phyloP scores from a whole-genome alignment of 2,329 filamentous ascomycete species.

The Scorias spongiosa region DNA sequence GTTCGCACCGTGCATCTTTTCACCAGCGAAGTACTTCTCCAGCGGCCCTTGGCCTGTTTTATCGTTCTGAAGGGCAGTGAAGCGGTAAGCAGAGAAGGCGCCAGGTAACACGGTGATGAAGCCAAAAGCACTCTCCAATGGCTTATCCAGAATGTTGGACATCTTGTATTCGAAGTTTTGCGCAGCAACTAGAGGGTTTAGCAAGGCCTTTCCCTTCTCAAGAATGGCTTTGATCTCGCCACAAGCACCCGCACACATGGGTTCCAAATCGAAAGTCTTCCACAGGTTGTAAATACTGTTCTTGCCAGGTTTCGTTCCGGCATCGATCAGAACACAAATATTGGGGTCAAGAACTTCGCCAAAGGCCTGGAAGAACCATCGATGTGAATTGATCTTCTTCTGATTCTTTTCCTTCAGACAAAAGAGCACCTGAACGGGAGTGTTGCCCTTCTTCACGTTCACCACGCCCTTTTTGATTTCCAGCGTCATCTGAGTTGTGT shows the following conservation, averaged over 20 bases:
- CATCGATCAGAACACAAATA: slow-evolving; percentile 90
- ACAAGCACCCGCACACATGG: slow-evolving; percentile 93
- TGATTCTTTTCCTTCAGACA: slow-evolving; percentile 99
- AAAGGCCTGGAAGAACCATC: slow-evolving; percentile 98
- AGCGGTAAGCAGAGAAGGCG: slow-evolving; percentile 96
- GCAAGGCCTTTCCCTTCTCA: slow-evolving; percentile 67
- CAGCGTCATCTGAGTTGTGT: slow-evolving; percentile 74
- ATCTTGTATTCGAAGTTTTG: slow-evolving; percentile 99
- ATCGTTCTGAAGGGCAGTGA: slow-evolving; percentile 87
- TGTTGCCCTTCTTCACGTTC: slow-evolving; percentile 62
- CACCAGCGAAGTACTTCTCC: slow-evolving; percentile 93
- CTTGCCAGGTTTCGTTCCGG: slow-evolving; percentile 83
- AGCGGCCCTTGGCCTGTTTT: slow-evolving; percentile 84
- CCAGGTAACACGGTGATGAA: slow-evolving; percentile 95
- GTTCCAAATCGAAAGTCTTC: slow-evolving; percentile 96
- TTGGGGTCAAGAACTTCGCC: slow-evolving; percentile 85
- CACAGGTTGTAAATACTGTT: slow-evolving; percentile 96
- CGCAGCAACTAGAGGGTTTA: slow-evolving; percentile 87
- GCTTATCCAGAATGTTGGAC: slow-evolving; percentile 98
- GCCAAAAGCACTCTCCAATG: slow-evolving; percentile 88
- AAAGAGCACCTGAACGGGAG: slow-evolving; percentile 92
- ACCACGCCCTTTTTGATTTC: slow-evolving; percentile 85
- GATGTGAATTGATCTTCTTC: slow-evolving; percentile 99
- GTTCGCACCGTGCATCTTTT: slow-evolving; percentile 85
- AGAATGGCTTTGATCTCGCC: slow-evolving; percentile 99